Base-by-base conservation (phyloP, 1,284 basidiomycete species). In the Phlebopus sp. region DNA sequence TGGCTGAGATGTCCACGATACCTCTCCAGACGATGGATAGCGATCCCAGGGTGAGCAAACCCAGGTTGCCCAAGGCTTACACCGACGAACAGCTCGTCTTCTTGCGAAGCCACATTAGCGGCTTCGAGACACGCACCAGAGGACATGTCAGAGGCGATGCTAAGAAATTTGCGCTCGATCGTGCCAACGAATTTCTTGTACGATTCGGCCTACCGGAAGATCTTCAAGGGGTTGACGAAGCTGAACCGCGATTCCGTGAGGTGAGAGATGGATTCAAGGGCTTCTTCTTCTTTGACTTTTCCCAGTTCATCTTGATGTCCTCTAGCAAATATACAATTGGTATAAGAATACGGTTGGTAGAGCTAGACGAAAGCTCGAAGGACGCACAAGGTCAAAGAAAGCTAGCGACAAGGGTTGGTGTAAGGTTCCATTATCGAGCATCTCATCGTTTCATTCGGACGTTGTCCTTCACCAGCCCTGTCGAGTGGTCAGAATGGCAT, bases 321-420 rank as follows among this genome's bases (percentile, higher is more conserved):
- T 14, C 25, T 34, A 81, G 80, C 79, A 81, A 75, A 79, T 82
- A 50, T 82, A 82, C 66, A 82, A 82, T 53, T 82, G 80, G 80
- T 82, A 79, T 66, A 82, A 82, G 66, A 82, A 82, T 58, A 81
- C 80, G 11, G 73, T 79, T 43, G 80, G 79, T 4, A 70, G 79
- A 19, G 76, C 75, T 6, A 67, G 77, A 46, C 68, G 79, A 36
- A 81, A 79, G 59, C 65, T 74, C 42, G 79, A 78, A 52, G 78
- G 77, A 6, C 68, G 75, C 23, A 71, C 77, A 1, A 68, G 75
- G 42, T 71, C 76, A 37, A 67, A 71, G 38, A 77, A 74, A 52
- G 57, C 66, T 6, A 60, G 72, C 18, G 76, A 78, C 59, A 77
- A 75, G 63, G 69, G 75, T 74, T 37, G 39, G 61, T 49, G 34